Conservation (phyloP, 1,284 basidiomycete genomes). For the Kalmanozyma brasiliensis region DNA sequence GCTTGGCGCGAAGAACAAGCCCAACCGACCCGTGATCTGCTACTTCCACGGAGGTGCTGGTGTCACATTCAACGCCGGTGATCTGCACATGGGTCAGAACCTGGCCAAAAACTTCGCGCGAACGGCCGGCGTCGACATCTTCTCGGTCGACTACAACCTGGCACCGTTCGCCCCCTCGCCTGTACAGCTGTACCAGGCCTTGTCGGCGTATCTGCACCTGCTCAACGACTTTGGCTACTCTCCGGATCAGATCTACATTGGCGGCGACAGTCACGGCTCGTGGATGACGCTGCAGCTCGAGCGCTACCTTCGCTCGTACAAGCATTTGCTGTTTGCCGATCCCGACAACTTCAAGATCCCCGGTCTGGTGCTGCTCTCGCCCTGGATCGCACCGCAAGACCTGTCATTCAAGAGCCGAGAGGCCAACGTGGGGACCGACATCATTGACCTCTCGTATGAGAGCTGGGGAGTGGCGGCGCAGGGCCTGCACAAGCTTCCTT, state of each 20-base stretch:
- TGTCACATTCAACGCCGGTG: constrained; percentile 63
- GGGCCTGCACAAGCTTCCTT: constrained; percentile 28
- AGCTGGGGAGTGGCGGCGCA: constrained; percentile 55
- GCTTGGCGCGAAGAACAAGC: constrained; percentile 32
- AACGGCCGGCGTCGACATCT: constrained; percentile 54
- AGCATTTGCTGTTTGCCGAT: constrained; percentile 36
- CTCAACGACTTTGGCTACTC: constrained; percentile 56
- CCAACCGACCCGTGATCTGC: constrained; percentile 52
- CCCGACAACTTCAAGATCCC: constrained; percentile 29
- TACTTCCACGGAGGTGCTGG: constrained; percentile 67
- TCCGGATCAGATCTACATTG: constrained; percentile 62
- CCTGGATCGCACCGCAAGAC: constrained; percentile 47
- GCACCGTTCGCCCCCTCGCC: constrained; percentile 60
- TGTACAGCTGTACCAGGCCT: constrained; percentile 56
- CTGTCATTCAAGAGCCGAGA: constrained; percentile 45
- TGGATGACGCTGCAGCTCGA: constrained; percentile 59
- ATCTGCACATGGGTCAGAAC: constrained; percentile 61
- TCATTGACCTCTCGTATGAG: constrained; percentile 49
- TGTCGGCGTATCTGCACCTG: constrained; percentile 60
- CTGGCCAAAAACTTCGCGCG: constrained; percentile 55
- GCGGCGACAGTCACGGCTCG: constrained; percentile 62
- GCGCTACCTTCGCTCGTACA: constrained; percentile 59
- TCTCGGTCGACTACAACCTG: constrained; percentile 66
- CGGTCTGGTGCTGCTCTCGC: constrained; percentile 57
- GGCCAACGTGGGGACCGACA: constrained; percentile 49